Evolutionary conservation across 148 eudicot species (phyloP), one percentile per base, ranked within the genome.

Genomic region (Silene conica): DNA sequence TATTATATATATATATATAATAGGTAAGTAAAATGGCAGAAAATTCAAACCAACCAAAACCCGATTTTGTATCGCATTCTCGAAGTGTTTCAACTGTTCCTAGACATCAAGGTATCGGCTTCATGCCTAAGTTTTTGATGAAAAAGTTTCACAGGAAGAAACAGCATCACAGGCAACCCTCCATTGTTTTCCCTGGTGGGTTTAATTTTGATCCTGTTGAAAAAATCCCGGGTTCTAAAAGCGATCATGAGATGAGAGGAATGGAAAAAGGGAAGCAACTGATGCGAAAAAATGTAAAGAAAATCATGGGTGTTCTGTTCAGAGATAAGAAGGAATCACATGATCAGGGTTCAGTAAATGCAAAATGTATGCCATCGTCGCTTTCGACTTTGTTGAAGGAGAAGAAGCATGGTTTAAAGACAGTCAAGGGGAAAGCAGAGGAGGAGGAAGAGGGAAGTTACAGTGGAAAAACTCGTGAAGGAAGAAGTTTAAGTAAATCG

Each of bases 71-170:
- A 3, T 70, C 78, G 56, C 65, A 80, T 72, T 72, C 69, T 6
- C 69, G 73, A 8, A 72, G 70, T 56, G 18, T 80, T 71, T 71
- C 73, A 22, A 70, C 71, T 54, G 22, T 74, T 12, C 63, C 75
- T 21, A 61, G 72, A 28, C 55, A 78, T 28, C 67, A 71, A 45
- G 69, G 54, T 55, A 19, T 72, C 34, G 64, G 73, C 20, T 79
- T 78, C 72, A 80, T 83, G 80, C 80, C 83, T 14, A 83, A 83
- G 19, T 77, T 79, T 19, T 64, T 83, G 31, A 68, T 80, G 34
- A 83, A 83, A 11, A 74, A 74, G 70, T 69, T 83, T n/a, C 78
- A 56, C 12, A 73, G 73, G 72, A 83, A 80, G 77, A 76, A 67
- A 19, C 69, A 76, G 38, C 62, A 67, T 41, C 74, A 58, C 50